Percentiles rank a stretch among this genome's conserved stretches.
Conservation (phyloP, 2,329 filamentous ascomycete genomes). For the Aspergillus calidoustus region DNA sequence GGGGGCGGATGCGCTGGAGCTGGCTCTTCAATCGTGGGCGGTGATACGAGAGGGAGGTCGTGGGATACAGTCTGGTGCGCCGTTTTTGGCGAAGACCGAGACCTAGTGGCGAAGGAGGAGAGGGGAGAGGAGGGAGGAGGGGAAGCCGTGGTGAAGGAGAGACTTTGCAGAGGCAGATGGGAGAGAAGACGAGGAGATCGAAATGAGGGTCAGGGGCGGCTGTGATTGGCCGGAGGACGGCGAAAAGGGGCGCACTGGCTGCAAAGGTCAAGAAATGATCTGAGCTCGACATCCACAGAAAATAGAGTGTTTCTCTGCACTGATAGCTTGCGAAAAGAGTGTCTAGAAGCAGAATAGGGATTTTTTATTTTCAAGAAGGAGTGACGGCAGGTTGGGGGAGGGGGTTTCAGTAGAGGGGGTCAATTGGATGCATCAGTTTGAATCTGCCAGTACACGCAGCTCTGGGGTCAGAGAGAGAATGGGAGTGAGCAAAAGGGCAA, state of each 20-base stretch:
- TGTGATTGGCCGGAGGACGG: conserved; percentile 29
- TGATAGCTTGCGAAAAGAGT: not conserved
- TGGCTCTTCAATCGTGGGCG: conserved; percentile 43
- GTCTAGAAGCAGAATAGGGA: not conserved
- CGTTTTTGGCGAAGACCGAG: conserved; percentile 31
- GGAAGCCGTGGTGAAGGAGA: conserved; percentile 21
- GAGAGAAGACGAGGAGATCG: conserved; percentile 9
- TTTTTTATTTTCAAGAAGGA: not conserved
- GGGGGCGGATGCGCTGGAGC: conserved; percentile 20
- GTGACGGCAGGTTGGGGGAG: not conserved
- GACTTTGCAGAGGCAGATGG: conserved; percentile 14
- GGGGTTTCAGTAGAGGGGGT: not conserved
- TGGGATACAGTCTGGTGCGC: conserved; percentile 27
- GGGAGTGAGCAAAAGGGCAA: not conserved
- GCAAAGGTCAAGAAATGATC: conserved; percentile 26
- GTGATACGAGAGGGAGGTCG: conserved; percentile 36
- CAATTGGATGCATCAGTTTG: conserved; percentile 7
- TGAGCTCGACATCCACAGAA: conserved; percentile 28
- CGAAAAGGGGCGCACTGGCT: conserved; percentile 30
- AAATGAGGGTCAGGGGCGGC: conserved; percentile 11
- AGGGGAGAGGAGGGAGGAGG: conserved; percentile 13
- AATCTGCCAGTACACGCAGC: not conserved
- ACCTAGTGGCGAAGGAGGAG: conserved; percentile 11
- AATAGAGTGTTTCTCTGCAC: not conserved
- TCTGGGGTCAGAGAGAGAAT: not conserved